These are phyloP conservation scores for Wickerhamiella shivajii DNA, from an alignment of 805 yeast species.

Conservation along the genomic window DNA sequence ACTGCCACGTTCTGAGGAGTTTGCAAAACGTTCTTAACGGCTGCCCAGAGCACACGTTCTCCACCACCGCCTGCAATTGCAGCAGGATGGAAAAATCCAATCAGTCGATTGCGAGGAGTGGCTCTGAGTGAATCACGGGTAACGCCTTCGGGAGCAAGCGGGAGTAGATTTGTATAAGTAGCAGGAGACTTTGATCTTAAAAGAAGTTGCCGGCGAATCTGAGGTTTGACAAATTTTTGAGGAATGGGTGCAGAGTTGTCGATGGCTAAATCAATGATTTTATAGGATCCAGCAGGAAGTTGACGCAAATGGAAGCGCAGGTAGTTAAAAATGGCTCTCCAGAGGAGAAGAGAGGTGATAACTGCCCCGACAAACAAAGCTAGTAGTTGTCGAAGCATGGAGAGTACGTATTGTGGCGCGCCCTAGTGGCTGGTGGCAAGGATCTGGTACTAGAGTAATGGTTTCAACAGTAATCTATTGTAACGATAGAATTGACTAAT, in stretches of 20 bases:
- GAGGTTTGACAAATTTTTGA: constrained; percentile 17
- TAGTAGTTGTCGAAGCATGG: no score
- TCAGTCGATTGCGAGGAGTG: constrained; percentile 23
- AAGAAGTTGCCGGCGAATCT: constrained; percentile 28
- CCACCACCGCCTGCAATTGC: constrained; percentile 98
- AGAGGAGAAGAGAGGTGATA: no score
- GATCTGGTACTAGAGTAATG: no score
- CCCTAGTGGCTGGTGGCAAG: no score
- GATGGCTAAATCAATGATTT: constrained; percentile 12
- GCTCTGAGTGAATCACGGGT: constrained; percentile 10
- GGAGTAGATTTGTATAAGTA: constrained; percentile 16
- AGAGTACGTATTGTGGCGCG: no score
- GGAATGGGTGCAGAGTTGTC: constrained; percentile 16
- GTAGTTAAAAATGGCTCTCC: constrained; percentile 9
- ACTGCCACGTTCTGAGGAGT: constrained; percentile 39
- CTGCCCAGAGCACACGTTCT: constrained; percentile 92
- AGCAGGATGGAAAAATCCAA: constrained; percentile 92
- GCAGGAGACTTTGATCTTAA: constrained; percentile 23
- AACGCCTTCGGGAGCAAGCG: constrained; percentile 11
- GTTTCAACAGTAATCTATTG: no score
- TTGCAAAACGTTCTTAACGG: constrained; percentile 54
- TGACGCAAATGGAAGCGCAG: constrained; percentile 14
- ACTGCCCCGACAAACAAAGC: no score
- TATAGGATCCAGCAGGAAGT: constrained; percentile 15
- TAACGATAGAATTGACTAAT: no score